Base-by-base conservation (phyloP, 352 stramenopile species). In the Globisporangium perplexum region DNA sequence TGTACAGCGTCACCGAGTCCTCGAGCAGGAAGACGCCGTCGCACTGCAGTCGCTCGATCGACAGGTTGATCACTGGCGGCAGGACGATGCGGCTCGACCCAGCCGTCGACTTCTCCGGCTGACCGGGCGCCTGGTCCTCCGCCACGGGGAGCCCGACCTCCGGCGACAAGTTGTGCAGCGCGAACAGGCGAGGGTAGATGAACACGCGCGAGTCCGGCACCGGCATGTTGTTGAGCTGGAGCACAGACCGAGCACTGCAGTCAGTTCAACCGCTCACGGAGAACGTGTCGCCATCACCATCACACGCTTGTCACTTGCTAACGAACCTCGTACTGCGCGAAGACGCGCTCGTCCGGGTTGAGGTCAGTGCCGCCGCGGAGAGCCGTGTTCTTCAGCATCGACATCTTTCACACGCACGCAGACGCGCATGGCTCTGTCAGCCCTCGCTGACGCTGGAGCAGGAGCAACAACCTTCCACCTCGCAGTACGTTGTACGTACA, bases 101-200 rank as follows among this genome's bases (percentile, higher is more conserved):
- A 8, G 78, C 83, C 18, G 86, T 70, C 4, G 77, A 73, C 22
- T 76, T 82, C 7, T 82, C 66, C 12, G 67, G 65, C 28, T 54
- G 43, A 46, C 23, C 20, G n/a, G 38, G 18, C 8, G 48, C 47
- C 45, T 74, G 53, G 50, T 87, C 78, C 36, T 86, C 72, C 47
- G 71, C 52, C 11, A 57, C 59, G 20, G 90, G 85, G n/a, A 96
- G 59, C 47, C 96, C 96, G 24, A 73, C 90, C 48, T 92, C 86
- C 3, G 74, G 56, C 7, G 81, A 71, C 81, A 99, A 95, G 53
- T 98, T 95, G 71, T 95, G 77, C 41, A 98, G 66, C 47, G 89
- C 82, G 74, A 99, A 99, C 71, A 99, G 86, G 17, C 93, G 90
- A 26, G 97, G 96, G 74, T 99, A 99, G 50, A 98, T 95, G 71